Conservation (phyloP, 2,329 filamentous ascomycete species). For the Leptosphaerulina australis region DNA sequence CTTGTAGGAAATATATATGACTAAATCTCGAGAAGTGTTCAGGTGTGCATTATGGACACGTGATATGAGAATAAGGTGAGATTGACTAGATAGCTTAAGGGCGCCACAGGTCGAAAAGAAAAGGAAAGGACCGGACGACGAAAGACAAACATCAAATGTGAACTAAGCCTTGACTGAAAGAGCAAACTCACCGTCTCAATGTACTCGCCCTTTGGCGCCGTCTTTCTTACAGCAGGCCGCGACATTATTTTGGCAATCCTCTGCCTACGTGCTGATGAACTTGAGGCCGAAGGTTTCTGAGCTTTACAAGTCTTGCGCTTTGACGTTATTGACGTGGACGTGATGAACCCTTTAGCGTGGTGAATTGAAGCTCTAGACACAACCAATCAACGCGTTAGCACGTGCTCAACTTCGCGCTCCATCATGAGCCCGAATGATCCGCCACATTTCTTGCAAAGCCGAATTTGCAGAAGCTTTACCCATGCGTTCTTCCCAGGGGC, state of each 20-base stretch:
- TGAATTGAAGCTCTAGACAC: slow-evolving; percentile 11
- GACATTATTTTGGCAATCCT: slow-evolving; percentile 43
- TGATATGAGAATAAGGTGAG: background rate
- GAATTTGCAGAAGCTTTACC: no score
- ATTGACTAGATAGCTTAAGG: background rate
- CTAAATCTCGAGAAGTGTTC: no score
- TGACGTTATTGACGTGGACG: slow-evolving; percentile 3
- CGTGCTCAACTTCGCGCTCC: slow-evolving; percentile 1
- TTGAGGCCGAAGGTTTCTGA: no score
- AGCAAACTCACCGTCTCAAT: slow-evolving; percentile 77
- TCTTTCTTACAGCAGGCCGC: slow-evolving; percentile 58
- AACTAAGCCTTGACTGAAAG: background rate
- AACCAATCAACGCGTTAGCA: slow-evolving; percentile 21
- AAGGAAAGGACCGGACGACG: no score
- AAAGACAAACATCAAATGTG: no score
- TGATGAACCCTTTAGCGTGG: no score
- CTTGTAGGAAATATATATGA: no score
- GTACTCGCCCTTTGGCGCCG: slow-evolving; percentile 82
- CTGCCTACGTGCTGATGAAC: background rate
- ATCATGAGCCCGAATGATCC: no score
- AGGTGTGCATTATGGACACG: no score
- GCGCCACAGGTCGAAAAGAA: no score
- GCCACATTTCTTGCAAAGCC: no score
- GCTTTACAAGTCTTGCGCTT: background rate
- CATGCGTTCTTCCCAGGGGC: no score